Evolutionary conservation across 2,329 filamentous ascomycete species (phyloP), one percentile per base, ranked within the genome.

Genomic region (Sarocladium oryzae): DNA sequence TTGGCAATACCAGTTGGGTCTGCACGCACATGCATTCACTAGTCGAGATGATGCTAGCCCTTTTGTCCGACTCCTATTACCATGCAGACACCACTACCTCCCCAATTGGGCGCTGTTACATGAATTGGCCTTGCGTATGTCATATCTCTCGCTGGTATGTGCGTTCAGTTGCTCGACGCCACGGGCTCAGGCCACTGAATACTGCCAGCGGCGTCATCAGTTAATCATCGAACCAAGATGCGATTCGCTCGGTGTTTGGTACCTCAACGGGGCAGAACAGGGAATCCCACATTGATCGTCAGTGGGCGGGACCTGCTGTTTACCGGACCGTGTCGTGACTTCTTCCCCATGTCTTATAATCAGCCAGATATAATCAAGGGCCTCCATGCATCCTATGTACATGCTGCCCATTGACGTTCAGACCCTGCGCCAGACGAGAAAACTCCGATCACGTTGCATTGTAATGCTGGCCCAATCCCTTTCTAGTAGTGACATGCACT

Each of bases 221-320:
- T n/a, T 11, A 26, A 3, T 4, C 40, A 43, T 8, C 40, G 40
- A 43, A 43, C 40, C 40, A 28, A 26, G 21, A 43, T 43, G 40
- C 21, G 40, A 43, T 43, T 28, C 23, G 40, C 40, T n/a, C 21
- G 26, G n/a, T 43, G 40, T 43, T 43, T 43, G 40, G 20, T 43
- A 26, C 23, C n/a, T 43, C 40, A 43, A n/a, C n/a, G 23, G 21
- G 16, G n/a, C 10, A 3, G 26, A 43, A 28, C 40, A 43, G 40
- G 40, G 40, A 43, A 43, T 43, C 40, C 40, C 40, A 23, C 40
- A 43, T 28, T 43, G 40, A 43, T 43, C 40, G 40, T 23, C 23
- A 43, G 11, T 43, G 13, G 23, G 40, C 40, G 40, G 40, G 40
- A 43, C 40, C 40, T 43, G 40, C 4, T 18, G 5, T 9, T 26